These are phyloP conservation scores for Amniculicola lignicola DNA, from an alignment of 495 filamentous ascomycete species.

Conservation along the genomic window DNA sequence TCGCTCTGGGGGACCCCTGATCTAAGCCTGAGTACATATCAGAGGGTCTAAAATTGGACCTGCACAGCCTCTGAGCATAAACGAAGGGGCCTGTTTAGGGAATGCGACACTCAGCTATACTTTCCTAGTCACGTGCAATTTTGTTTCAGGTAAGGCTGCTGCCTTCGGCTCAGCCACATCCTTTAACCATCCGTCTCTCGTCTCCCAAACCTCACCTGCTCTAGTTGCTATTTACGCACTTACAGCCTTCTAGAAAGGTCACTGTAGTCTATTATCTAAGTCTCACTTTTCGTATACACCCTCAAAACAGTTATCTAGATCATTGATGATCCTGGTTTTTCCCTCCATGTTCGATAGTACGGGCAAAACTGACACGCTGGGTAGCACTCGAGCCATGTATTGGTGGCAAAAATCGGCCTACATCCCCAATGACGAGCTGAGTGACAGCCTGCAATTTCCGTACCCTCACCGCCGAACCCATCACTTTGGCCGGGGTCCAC, in stretches of 20 bases:
- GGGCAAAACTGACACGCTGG: constrained; percentile 24
- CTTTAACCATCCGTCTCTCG: background rate
- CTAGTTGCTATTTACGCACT: constrained; percentile 8
- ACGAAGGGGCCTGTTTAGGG: constrained; percentile 7
- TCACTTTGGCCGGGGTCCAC: constrained; percentile 11
- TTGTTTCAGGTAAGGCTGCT: constrained; percentile 4
- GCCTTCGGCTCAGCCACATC: constrained; percentile 1
- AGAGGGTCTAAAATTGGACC: too few relatives aligned
- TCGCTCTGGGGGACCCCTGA: too few relatives aligned
- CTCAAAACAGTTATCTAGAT: constrained; percentile 9
- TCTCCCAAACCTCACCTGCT: constrained; percentile 10
- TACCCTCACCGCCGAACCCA: constrained; percentile 7
- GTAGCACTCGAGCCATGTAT: constrained; percentile 20
- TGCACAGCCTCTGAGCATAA: constrained; percentile 6
- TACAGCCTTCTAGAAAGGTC: constrained; percentile 11
- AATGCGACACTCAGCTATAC: background rate
- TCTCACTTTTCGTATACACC: constrained; percentile 9
- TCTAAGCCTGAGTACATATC: too few relatives aligned
- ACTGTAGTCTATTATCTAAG: constrained; percentile 17
- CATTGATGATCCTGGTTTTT: constrained; percentile 16
- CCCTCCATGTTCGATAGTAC: constrained; percentile 19
- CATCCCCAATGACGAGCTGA: constrained; percentile 17
- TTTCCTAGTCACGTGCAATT: too few relatives aligned
- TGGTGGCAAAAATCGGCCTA: constrained; percentile 21
- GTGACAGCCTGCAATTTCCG: constrained; percentile 19